Base-by-base conservation (phyloP, 2,329 filamentous ascomycete species). In the Epichloe amarillans region DNA sequence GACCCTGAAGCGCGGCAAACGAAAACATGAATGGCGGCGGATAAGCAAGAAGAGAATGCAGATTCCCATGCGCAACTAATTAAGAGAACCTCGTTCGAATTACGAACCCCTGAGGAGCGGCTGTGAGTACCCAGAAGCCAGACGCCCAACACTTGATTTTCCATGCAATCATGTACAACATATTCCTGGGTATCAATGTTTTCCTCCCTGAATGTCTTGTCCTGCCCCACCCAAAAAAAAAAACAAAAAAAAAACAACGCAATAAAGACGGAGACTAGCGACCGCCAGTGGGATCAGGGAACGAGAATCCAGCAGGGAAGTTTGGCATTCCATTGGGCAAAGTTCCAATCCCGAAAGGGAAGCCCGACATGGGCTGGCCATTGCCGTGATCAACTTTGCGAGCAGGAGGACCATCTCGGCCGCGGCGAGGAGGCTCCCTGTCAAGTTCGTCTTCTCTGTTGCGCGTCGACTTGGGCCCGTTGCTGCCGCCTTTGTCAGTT, bases 401-500 rank as follows among this genome's bases (percentile, higher is more conserved):
- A 14, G 39, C 19, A 15, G 49, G 41, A 26, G 46, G 36, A 21
- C 50, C 50, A 15, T 53, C 54, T 35, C 49, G 55, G 37, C 62
- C 56, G 37, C 65, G 62, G 51, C 63, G 60, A 44, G 66, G 58
- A 36, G 63, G 65, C 7, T 52, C 53, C 23, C 55, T 49, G 14
- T 46, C 38, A 3, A 57, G 52, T 12, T 68, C 66, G 5, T 68
- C 66, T 1, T 69, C 68, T 23, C 64, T 65, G 53, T 71, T 69
- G 17, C 74, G 69, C n/a, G 74, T 78, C 1, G 79, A 83, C 60
- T 82, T 82, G 48, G 80, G 80, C 3, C 81, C 80, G 60, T 82
- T 77, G 58, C 74, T 74, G 37, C 81, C 81, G 49, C 80, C 77
- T 61, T 80, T 79, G 62, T 84, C 81, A 7, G 80, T 84, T 66